Evolutionary conservation across 1,284 basidiomycete genomes (phyloP).

Genomic region (Agaricales sp.): DNA sequence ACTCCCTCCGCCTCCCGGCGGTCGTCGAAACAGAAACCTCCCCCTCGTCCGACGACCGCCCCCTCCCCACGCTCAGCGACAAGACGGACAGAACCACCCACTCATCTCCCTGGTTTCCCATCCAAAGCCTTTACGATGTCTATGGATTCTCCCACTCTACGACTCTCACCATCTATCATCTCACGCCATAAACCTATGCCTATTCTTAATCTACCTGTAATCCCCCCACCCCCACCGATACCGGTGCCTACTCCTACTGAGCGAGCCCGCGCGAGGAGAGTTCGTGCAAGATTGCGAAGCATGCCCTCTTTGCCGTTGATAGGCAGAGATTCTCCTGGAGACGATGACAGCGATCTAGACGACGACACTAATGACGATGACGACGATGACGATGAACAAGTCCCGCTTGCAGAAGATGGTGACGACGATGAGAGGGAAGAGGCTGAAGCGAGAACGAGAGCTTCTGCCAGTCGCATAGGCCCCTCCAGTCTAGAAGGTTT

Average conservation of each 20-base stretch:
- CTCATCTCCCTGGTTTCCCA: background rate
- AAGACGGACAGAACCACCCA: background rate
- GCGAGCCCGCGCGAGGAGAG: conserved; percentile 7
- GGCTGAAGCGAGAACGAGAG: conserved; percentile 11
- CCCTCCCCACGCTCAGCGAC: background rate
- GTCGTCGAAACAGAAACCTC: background rate
- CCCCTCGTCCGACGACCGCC: background rate
- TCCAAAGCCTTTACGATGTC: background rate
- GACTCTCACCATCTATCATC: conserved; percentile 41
- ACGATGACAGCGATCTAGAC: conserved; percentile 22
- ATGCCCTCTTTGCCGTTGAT: conserved; percentile 41
- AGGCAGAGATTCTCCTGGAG: conserved; percentile 20
- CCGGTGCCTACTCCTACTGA: conserved; percentile 25
- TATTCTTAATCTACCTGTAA: conserved; percentile 36
- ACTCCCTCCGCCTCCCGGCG: background rate
- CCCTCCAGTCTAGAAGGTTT: conserved; percentile 6
- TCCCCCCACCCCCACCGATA: conserved; percentile 22
- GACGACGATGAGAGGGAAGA: conserved; percentile 23
- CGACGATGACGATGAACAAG: conserved; percentile 17
- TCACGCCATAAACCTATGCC: conserved; percentile 39
- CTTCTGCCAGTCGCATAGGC: conserved; percentile 10
- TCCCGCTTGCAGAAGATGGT: conserved; percentile 19
- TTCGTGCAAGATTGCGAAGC: conserved; percentile 22
- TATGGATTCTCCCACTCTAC: conserved; percentile 19
- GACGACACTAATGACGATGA: conserved; percentile 24